Base-by-base conservation (phyloP, 2,329 filamentous ascomycete genomes). In the Pleomassaria siparia region DNA sequence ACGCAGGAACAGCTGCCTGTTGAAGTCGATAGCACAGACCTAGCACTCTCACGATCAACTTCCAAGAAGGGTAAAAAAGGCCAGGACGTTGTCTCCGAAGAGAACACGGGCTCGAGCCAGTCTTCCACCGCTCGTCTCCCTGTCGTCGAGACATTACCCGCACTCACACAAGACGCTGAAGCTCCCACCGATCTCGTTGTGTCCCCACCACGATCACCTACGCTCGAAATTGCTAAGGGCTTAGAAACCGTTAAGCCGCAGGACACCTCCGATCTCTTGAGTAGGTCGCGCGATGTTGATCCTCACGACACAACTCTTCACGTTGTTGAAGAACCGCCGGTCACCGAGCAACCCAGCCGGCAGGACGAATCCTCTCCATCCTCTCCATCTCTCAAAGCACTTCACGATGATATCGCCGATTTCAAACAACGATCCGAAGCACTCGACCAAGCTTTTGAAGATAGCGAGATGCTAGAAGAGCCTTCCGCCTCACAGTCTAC, bases 401-500 rank as follows among this genome's bases (percentile, higher is more conserved):
- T 64, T 2, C 62, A 52, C 32, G 60, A 67, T 33, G 66, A 67
- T 43, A 51, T 54, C 18, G 45, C 56, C 29, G 54, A 62, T n/a
- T 46, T 69, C 37, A 63, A 44, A 41, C 46, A 62, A 22, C 66
- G 60, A 21, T 54, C 62, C 11, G 58, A 69, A 48, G 51, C 55
- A 16, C 60, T 68, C 10, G 59, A 66, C 15, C 22, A 47, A 35
- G 49, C 55, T 16, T 25, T 65, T 7, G 52, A 50, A 37, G 25
- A 46, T 9, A 16, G 41, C 4, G 51, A 59, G 11, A 26, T 48
- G 4, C 32, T 40, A 33, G 22, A 47, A 22, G 36, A 56, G 30
- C 40, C 50, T n/a, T 35, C 55, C 25, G 11, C 42, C 39, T 44
- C 58, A 12, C 37, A 49, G 18, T 36, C 58, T 13, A 45, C 53